These are phyloP conservation scores for Benincasa hispida DNA, from an alignment of 306 rosid species.

Conservation along the genomic window DNA sequence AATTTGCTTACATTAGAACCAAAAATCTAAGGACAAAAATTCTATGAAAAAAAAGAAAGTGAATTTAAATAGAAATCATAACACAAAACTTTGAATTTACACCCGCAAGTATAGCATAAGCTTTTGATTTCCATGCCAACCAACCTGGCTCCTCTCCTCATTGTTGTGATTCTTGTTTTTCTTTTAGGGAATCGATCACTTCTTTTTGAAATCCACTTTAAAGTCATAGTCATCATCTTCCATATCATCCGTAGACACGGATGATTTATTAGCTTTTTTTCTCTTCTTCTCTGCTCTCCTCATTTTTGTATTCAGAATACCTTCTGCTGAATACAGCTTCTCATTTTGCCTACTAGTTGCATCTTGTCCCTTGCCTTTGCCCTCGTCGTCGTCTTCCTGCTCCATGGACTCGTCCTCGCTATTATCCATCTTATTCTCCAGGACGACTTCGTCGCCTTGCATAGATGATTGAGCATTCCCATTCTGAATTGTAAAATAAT, in stretches of 20 bases:
- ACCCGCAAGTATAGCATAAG: not conserved
- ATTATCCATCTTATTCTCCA: slow-evolving; percentile 15
- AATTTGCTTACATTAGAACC: too few relatives aligned
- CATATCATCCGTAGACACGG: slow-evolving; percentile 31
- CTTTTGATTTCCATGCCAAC: too few relatives aligned
- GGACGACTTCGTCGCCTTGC: slow-evolving; percentile 20
- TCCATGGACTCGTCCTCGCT: slow-evolving; percentile 40
- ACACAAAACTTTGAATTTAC: not conserved
- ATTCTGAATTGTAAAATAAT: slow-evolving; percentile 17
- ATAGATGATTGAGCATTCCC: slow-evolving; percentile 20
- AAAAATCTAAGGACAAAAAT: not conserved
- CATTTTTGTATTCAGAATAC: slow-evolving; percentile 66
- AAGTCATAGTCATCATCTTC: slow-evolving; percentile 74
- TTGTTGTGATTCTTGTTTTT: not conserved
- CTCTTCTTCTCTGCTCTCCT: slow-evolving; percentile 75
- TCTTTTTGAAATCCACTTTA: slow-evolving; percentile 56
- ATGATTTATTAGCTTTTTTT: slow-evolving; percentile 34
- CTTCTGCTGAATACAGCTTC: slow-evolving; percentile 62
- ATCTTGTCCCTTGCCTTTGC: slow-evolving; percentile 35
- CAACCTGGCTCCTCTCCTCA: too few relatives aligned
- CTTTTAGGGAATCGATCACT: slow-evolving; percentile 1
- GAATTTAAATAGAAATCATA: not conserved
- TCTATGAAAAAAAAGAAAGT: not conserved
- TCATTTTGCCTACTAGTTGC: slow-evolving; percentile 55
- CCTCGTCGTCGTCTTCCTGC: slow-evolving; percentile 16